Base-by-base conservation (phyloP, 495 filamentous ascomycete species). In the Echria macrotheca region DNA sequence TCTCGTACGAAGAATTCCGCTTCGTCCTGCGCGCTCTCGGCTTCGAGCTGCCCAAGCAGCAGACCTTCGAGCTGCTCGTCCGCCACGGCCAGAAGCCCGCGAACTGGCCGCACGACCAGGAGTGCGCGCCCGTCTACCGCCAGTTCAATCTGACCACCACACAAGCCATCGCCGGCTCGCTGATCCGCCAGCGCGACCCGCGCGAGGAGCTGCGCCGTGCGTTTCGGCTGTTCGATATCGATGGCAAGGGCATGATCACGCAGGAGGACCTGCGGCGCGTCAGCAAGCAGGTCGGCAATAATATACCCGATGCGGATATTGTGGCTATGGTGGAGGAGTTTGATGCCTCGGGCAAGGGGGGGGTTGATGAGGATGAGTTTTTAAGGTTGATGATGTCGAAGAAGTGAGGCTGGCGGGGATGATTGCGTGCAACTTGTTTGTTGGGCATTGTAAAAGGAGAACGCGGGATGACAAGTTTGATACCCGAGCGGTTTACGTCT, bases 271-370 rank as follows among this genome's bases (percentile, higher is more conserved):
- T 98, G 58, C 70, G 87, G 49, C 71, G 87, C 25, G 91, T 98
- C 40, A 89, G 93, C 53, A 77, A 89, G 56, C 93, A 96, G 69
- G 67, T 98, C 18, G 91, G 91, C 1, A 91, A 98, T 68, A 84
- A 81, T 35, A 71, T 98, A 31, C 89, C 94, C 59, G 91, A 98
- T 60, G 87, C 94, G 55, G 91, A 98, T 68, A 69, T 98, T 35
- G 73, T 76, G 51, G 89, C 91, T 60, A 98, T 98, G 93, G 88
- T 98, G 71, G 90, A 96, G 68, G 93, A 98, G 72, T 98, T 98
- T 77, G 93, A 98, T 74, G 71, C 96, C 49, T 86, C 91, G 64
- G 90, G 87, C 0, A 91, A 94, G 56, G 89, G 89, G 5, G 89
- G 83, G 55, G 93, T 97, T 48, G 87, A 82, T 54, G 73, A 83